These are phyloP conservation scores for Solanum tacnaense DNA, from an alignment of 257 asterid species.

Conservation along the genomic window DNA sequence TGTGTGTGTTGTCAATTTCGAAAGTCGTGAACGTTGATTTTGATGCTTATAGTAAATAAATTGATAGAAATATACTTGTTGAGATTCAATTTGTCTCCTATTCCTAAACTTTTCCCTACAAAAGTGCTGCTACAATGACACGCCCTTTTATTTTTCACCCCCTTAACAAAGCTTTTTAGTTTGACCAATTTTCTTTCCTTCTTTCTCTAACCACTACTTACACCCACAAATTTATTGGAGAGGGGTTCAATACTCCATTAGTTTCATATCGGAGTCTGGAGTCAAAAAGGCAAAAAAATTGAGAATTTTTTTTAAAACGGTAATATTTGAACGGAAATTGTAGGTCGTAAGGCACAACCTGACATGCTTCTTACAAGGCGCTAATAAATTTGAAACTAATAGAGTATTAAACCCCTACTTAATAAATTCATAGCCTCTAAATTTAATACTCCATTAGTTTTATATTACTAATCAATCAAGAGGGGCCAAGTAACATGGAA, in stretches of 20 bases:
- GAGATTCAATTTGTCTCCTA: constrained; percentile 21
- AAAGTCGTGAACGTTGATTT: constrained; percentile 8
- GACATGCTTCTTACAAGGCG: too few species aligned
- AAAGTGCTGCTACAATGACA: neutral
- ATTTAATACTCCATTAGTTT: too few species aligned
- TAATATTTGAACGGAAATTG: too few species aligned
- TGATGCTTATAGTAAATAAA: neutral
- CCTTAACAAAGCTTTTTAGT: neutral
- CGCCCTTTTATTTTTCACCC: neutral
- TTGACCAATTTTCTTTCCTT: neutral
- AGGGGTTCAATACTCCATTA: neutral
- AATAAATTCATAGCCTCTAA: too few species aligned
- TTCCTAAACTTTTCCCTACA: neutral
- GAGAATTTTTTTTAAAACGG: too few species aligned
- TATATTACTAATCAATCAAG: too few species aligned
- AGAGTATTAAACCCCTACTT: too few species aligned
- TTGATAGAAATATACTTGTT: neutral
- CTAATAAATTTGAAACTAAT: too few species aligned
- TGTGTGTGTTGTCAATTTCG: neutral
- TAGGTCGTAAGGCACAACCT: too few species aligned
- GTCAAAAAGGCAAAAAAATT: too few species aligned
- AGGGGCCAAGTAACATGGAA: too few species aligned
- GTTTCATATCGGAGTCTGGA: too few species aligned
- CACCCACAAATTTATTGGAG: neutral
- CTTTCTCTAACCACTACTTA: neutral